Conservation (phyloP, 2,329 filamentous ascomycete species). For the Fusarium chlamydosporum region DNA sequence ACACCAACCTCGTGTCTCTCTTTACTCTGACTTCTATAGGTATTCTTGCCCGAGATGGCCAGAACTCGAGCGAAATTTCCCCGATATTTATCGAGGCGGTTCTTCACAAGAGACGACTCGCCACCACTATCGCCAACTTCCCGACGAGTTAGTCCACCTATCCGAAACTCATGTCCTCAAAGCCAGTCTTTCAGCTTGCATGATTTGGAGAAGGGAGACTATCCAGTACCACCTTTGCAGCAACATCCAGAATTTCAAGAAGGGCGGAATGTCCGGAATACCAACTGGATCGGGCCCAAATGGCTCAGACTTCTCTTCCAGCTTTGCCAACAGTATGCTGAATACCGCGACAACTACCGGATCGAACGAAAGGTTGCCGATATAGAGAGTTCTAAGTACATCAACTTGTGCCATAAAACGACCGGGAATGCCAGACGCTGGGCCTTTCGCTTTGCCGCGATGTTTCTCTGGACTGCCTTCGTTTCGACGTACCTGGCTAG, state of each 20-base stretch:
- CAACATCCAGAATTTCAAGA: neutral
- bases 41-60: neutral
- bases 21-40: neutral
- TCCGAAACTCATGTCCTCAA: no score
- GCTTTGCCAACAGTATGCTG: neutral
- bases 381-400: neutral
- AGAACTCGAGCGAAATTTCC: neutral
- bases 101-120: neutral
- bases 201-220: neutral
- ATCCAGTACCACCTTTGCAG: no score
- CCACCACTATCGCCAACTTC: neutral
- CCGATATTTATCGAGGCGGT: neutral
- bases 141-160: neutral
- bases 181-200: no score
- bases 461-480: neutral
- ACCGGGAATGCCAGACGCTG: neutral
- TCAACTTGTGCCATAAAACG: neutral
- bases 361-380: neutral
- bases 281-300: neutral
- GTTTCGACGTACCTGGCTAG: neutral
- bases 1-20: neutral
- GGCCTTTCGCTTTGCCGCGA: neutral
- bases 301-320: neutral
- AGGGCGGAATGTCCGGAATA: fast-evolving
- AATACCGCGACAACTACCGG: neutral